Evolutionary conservation across 306 rosid species (phyloP).

Genomic region (Cercis canadensis): DNA sequence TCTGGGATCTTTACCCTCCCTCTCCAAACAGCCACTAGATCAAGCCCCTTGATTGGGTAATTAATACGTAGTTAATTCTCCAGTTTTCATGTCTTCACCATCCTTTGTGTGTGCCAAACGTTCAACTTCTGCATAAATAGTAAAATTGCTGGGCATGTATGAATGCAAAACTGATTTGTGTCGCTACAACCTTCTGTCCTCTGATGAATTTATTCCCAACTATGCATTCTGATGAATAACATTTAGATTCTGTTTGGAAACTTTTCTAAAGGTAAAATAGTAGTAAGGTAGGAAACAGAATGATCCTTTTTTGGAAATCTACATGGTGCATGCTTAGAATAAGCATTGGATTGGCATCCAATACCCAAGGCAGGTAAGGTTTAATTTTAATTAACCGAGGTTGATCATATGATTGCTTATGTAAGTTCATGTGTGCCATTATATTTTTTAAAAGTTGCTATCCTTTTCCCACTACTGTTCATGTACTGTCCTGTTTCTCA

Average conservation of each 20-base stretch:
- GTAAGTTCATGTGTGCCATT: neutral
- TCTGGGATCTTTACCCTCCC: no score
- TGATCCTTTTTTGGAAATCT: neutral
- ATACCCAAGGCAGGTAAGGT: constrained; percentile 7
- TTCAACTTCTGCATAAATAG: constrained; percentile 19
- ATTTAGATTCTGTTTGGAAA: neutral
- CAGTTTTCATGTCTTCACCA: constrained; percentile 24
- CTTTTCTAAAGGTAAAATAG: neutral
- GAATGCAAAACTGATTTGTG: constrained; percentile 23
- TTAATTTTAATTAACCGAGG: constrained; percentile 12
- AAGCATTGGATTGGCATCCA: constrained; percentile 12
- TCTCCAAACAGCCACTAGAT: no score
- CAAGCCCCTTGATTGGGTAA: constrained; percentile 20
- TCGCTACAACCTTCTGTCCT: neutral
- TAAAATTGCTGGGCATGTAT: constrained; percentile 17
- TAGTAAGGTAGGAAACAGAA: neutral
- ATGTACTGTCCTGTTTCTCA: no score
- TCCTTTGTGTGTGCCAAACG: neutral
- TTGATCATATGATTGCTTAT: constrained; percentile 7
- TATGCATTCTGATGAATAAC: neutral
- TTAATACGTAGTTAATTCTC: constrained; percentile 11
- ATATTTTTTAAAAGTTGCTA: no score
- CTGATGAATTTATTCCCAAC: neutral
- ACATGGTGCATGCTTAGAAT: constrained; percentile 14
- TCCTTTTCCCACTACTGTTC: no score